Percentiles rank a stretch among this genome's conserved stretches.
phyloP scores from a whole-genome alignment of 2,329 filamentous ascomycete genomes.

The Arthroderma uncinatum region DNA sequence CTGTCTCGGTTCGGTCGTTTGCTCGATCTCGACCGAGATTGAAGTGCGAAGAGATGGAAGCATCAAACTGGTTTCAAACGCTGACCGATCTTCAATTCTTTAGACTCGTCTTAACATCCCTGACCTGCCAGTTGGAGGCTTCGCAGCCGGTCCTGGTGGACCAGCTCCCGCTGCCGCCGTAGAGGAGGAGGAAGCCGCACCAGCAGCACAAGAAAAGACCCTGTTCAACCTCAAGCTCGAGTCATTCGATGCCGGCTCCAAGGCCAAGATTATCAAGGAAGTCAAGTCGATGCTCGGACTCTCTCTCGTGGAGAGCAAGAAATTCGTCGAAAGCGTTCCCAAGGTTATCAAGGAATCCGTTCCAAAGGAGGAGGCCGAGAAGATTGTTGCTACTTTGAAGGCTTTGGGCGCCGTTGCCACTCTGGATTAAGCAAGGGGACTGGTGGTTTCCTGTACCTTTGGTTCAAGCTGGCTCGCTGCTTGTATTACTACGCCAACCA shows the following conservation, averaged over 20 bases:
- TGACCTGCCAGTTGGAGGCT: constrained; percentile 88
- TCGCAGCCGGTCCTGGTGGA: constrained; percentile 53
- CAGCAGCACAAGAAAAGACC: constrained; percentile 83
- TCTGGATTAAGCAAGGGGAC: constrained; percentile 60
- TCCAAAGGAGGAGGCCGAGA: constrained; percentile 97
- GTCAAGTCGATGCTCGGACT: constrained; percentile 91
- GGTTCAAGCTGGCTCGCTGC: constrained; percentile 3
- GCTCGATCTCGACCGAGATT: background rate
- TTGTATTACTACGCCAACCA: constrained; percentile 2
- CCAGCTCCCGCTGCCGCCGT: constrained; percentile 48
- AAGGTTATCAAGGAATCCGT: constrained; percentile 99
- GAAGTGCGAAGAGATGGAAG: background rate
- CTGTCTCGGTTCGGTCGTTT: background rate
- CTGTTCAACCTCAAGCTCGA: constrained; percentile 93
- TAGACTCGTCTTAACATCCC: constrained; percentile 94
- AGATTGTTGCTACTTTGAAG: constrained; percentile 93
- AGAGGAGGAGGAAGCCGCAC: constrained; percentile 77
- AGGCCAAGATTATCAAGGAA: constrained; percentile 99
- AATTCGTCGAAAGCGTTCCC: constrained; percentile 96
- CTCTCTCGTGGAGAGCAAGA: constrained; percentile 98
- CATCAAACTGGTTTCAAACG: background rate
- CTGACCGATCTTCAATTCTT: background rate
- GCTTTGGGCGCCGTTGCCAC: constrained; percentile 75
- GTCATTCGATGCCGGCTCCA: constrained; percentile 74
- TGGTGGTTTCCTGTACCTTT: constrained; percentile 1